Base-by-base conservation (phyloP, 2,329 filamentous ascomycete species). In the Macroventuria anomochaeta region DNA sequence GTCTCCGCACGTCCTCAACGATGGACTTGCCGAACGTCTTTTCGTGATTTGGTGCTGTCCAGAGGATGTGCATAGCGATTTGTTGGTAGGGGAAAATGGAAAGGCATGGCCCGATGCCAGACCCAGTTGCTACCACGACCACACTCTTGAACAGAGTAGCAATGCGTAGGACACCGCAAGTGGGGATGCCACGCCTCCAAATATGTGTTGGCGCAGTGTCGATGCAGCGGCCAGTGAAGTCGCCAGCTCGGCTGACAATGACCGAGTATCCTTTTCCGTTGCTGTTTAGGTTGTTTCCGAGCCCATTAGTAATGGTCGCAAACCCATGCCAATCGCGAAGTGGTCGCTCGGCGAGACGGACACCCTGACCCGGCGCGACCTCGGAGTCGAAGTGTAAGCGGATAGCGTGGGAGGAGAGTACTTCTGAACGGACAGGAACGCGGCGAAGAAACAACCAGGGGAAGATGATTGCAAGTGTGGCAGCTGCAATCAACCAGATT, bases 361-460 rank as follows among this genome's bases (percentile, higher is more conserved):
- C 61, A 34, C 65, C 56, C 18, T 72, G 69, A 5, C 71, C 72
- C 12, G 69, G 65, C 26, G 69, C 61, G 3, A 70, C 68, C 1
- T 60, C 68, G 1, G 68, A 63, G 21, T 72, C 62, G 55, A 74
- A 75, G 70, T 89, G 85, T 12, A 95, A 81, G 39, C 88, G 84
- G 25, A 90, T 78, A 40, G 90, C 90, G 73, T 93, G 90, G 32
- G 81, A 73, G 0, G 90, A 95, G 11, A 95, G 84, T 3, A 83
- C 79, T 70, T 93, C 88, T 10, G 88, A 80, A 18, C 82, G 77
- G 46, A 93, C 87, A 8, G 79, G 74, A 23, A 91, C 85, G 60
- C 85, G 87, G 49, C 88, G 85, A 15, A 95, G 83, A 58, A 85
- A 82, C 1, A 89, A 68, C 90, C 91, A 96, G 0, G 91, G 89